Conservation (phyloP, 371 early-diverging fungal genomes). For the Entomophthora muscae region DNA sequence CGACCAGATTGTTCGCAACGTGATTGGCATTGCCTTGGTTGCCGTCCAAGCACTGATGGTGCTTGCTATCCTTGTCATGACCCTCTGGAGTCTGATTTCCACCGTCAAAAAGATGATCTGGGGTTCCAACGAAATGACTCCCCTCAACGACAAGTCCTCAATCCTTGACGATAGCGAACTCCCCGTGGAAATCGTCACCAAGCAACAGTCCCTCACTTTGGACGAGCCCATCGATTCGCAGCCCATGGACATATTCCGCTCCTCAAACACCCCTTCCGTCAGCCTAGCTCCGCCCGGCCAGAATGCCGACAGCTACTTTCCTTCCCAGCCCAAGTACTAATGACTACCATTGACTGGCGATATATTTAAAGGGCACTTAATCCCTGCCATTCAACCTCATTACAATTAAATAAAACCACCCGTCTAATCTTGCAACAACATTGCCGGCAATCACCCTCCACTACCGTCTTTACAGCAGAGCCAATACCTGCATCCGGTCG, state of each 20-base stretch:
- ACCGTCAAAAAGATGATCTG: background rate
- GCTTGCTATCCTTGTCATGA: background rate
- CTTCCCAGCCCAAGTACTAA: background rate
- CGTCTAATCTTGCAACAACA: too few relatives aligned
- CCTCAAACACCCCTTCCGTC: background rate
- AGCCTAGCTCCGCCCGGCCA: background rate
- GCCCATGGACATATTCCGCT: background rate
- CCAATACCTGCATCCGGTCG: too few relatives aligned
- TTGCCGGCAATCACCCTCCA: too few relatives aligned
- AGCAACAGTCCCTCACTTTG: background rate
- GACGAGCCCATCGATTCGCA: background rate
- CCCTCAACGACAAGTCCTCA: background rate
- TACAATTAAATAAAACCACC: too few relatives aligned
- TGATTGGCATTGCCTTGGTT: conserved; percentile 1
- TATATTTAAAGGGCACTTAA: too few relatives aligned
- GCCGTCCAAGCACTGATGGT: background rate
- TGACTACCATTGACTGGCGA: too few relatives aligned
- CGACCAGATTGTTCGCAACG: background rate
- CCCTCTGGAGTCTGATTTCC: background rate
- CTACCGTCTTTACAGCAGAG: too few relatives aligned
- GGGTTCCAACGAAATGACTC: background rate
- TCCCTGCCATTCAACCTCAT: too few relatives aligned
- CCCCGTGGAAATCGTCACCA: background rate
- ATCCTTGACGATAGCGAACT: background rate
- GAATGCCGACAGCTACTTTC: background rate